Base-by-base conservation (phyloP, 2,329 filamentous ascomycete species). In the Cercospora brassicicola region DNA sequence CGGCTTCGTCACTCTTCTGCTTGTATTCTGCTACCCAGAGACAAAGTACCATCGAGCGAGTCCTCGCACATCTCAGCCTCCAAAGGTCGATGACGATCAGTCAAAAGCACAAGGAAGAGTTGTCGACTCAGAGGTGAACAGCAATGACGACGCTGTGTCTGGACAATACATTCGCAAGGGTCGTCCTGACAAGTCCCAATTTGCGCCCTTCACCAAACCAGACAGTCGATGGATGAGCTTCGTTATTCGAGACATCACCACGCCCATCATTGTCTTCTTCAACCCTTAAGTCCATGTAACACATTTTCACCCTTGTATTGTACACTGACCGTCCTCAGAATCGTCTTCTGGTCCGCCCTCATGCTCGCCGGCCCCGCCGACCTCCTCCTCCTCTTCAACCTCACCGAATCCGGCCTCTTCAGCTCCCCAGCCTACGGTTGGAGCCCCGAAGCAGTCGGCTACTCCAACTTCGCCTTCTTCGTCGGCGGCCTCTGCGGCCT, bases 371-470 rank as follows among this genome's bases (percentile, higher is more conserved):
- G 76, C 11, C 75, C 78, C 1, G 76, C 74, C 3, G 80, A 83
- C 56, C 74, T 82, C 2, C 78, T 85, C 15, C 80, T 86, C 3
- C 80, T 82, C 63, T 83, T 84, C 71, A 85, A 85, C 74, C 77
- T 86, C n/a, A 84, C 82, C 9, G 81, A 86, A 70, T 83, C 83
- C 1, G 79, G 81, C 13, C 78, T 83, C 1, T 81, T 86, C 65
- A 78, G 70, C 39, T 74, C 72, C 30, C 75, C 75, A 13, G 72
- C 83, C 0, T 86, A 85, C 70, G 73, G 76, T 33, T 84, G 84
- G 77, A 78, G 66, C 5, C 76, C 82, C 1, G 74, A 78, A 9
- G 74, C 79, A 33, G 82, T 85, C 33, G 84, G 84, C 2, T 84
- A 85, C 65, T 82, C 82, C 30, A 86, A 86, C 71, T 83, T 84